Evolutionary conservation across 2,329 filamentous ascomycete species (phyloP).

Genomic region (Bipolaris oryzae): DNA sequence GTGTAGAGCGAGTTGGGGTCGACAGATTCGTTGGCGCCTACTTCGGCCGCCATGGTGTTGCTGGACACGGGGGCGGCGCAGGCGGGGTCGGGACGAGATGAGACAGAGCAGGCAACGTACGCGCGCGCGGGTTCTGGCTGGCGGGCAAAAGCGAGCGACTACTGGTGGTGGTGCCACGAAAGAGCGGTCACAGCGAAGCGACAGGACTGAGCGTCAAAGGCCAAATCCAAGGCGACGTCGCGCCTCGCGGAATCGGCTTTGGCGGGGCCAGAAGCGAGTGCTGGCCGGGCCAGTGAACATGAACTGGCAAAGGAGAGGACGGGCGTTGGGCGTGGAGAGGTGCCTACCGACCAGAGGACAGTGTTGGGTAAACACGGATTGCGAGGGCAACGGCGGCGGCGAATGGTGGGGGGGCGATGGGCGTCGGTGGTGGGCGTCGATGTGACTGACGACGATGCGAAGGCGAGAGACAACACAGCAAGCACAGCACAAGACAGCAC

Average conservation of each 20-base stretch:
- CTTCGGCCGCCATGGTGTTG: conserved; percentile 34
- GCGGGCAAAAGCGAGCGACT: conserved; percentile 3
- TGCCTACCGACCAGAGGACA: conserved; percentile 8
- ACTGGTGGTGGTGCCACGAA: conserved; percentile 1
- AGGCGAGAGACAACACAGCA: neutral
- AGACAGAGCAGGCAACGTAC: neutral
- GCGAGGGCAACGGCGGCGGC: conserved; percentile 26
- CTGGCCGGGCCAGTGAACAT: neutral
- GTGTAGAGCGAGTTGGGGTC: conserved; percentile 93
- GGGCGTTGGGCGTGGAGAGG: neutral
- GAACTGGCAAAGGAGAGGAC: neutral
- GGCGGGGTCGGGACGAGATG: neutral
- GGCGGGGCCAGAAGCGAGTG: neutral
- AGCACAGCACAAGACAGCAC: neutral
- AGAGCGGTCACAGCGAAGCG: conserved; percentile 14
- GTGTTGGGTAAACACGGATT: conserved; percentile 29
- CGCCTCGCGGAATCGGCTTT: neutral
- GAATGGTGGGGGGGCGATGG: conserved; percentile 12
- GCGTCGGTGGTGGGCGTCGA: neutral
- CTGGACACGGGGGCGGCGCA: neutral
- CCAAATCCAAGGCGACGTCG: neutral
- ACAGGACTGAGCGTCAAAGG: conserved; percentile 7
- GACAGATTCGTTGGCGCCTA: conserved; percentile 58
- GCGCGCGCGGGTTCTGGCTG: conserved; percentile 2
- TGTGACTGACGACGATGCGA: neutral